Evolutionary conservation across 148 eudicot species (phyloP).

Genomic region (Oxyria digyna): DNA sequence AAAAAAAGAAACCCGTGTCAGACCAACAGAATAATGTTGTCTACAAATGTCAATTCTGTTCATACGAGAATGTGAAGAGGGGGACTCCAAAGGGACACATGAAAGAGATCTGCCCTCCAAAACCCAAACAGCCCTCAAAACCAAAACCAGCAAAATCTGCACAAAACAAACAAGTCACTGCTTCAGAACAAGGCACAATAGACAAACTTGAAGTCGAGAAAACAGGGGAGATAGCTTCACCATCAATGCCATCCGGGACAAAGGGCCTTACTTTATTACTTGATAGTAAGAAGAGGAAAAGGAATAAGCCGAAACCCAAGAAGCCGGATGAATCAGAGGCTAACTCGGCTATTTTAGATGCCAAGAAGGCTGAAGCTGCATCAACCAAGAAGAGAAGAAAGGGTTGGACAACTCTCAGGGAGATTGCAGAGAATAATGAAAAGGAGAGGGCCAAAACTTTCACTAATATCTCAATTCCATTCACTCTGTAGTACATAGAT

Average conservation of each 20-base stretch:
- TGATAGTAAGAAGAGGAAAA: slow-evolving; percentile 49
- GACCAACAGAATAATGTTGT: slow-evolving; percentile 40
- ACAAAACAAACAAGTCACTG: neutral
- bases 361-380: slow-evolving; percentile 17
- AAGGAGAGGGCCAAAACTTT: slow-evolving; percentile 24
- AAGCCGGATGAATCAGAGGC: slow-evolving; percentile 24
- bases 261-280: slow-evolving; percentile 30
- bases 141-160: slow-evolving; percentile 9
- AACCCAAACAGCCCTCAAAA: slow-evolving; percentile 18
- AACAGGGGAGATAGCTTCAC: slow-evolving; percentile 15
- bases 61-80: slow-evolving; percentile 47
- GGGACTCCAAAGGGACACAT: slow-evolving; percentile 69
- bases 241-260: slow-evolving; percentile 21
- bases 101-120: slow-evolving; percentile 44
- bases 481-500: slow-evolving; percentile 16
- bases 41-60: slow-evolving; percentile 70
- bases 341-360: slow-evolving; percentile 15
- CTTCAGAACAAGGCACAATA: slow-evolving; percentile 10
- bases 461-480: slow-evolving; percentile 37
- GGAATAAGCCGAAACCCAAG: slow-evolving; percentile 41
- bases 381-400: slow-evolving; percentile 46
- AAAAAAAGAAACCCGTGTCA: slow-evolving; percentile 23
- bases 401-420: slow-evolving; percentile 68
- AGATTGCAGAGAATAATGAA: slow-evolving; percentile 53
- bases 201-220: slow-evolving; percentile 1